A percentile compares a stretch with the other conserved stretches of the same genome.
These are phyloP conservation scores for Pleurotus platypus DNA, from an alignment of 768 basidiomycete genomes.

Conservation along the genomic window DNA sequence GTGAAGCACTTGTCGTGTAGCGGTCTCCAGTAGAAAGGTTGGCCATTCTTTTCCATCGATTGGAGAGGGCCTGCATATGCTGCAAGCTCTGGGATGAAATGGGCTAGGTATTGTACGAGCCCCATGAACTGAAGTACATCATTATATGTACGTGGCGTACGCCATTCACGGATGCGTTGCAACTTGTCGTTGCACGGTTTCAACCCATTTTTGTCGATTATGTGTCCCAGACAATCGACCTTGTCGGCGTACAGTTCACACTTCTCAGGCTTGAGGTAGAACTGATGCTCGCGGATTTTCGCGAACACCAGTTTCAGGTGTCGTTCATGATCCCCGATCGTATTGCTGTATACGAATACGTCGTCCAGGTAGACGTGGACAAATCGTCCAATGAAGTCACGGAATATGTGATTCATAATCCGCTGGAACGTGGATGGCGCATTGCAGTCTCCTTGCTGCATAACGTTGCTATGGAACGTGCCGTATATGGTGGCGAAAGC, in stretches of 20 bases:
- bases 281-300: not conserved
- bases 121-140: too few relatives aligned
- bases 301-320: not conserved
- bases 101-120: too few relatives aligned
- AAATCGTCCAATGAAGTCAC: constrained; percentile 29
- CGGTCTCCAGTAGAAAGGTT: too few relatives aligned
- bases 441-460: constrained; percentile 5
- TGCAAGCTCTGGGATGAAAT: too few relatives aligned
- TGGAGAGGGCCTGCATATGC: too few relatives aligned
- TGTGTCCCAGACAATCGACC: not conserved
- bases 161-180: constrained; percentile 22
- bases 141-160: constrained; percentile 12
- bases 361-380: too few relatives aligned
- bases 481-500: constrained; percentile 13
- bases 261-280: constrained; percentile 12
- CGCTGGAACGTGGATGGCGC: constrained; percentile 35
- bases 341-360: constrained; percentile 25
- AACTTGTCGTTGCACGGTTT: constrained; percentile 27
- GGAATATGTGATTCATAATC: constrained; percentile 37
- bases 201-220: constrained; percentile 26
- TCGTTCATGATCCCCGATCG: too few relatives aligned
- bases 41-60: too few relatives aligned
- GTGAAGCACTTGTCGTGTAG: too few relatives aligned
- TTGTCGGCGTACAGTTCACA: too few relatives aligned
- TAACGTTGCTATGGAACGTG: constrained; percentile 19